Evolutionary conservation across 305 asterid genomes (phyloP), one percentile per base, ranked within the genome.

Genomic region (Galium porrigens): DNA sequence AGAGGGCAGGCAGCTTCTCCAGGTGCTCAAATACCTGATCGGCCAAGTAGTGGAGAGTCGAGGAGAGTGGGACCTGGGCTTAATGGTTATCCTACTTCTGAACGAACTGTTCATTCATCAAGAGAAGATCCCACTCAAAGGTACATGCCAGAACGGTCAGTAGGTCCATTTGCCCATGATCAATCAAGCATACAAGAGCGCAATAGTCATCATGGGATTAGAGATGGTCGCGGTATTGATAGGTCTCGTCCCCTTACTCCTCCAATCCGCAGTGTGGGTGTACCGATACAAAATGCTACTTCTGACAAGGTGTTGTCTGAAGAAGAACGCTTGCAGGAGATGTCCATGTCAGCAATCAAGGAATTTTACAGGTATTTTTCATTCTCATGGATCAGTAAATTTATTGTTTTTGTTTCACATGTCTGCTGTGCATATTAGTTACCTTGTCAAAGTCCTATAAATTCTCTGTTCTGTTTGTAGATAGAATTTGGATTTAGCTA

Each of bases 281-380:
- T 68, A 25, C 63, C 67, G 52, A 39, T 54, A 0, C 80, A 65
- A 48, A 78, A 80, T 72, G 73, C 67, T 61, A 57, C 81, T 79
- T 66, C 94, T 5, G 90, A 86, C 42, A 83, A 67, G 72, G 82
- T 65, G 58, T 76, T 61, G 76, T 51, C 86, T 4, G 96, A n/a
- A n/a, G n/a, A 85, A 78, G 85, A 86, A 54, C 79, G 59, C 46
- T 64, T 89, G 77, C 78, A 66, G 20, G 82, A 81, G 55, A 83
- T 78, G 83, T 84, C 95, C 60, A 48, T 85, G 79, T 67, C 90
- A 73, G 70, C 95, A 61, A 85, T 89, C 62, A 85, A 76, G 78
- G 96, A 89, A 80, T 90, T 80, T 65, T 90, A 88, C 86, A 88
- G 94, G 97, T 88, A 79, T 70, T 62, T 20, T 68, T 61, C 22